phyloP scores from a whole-genome alignment of 352 stramenopile species.

The Phytopythium helicoides region DNA sequence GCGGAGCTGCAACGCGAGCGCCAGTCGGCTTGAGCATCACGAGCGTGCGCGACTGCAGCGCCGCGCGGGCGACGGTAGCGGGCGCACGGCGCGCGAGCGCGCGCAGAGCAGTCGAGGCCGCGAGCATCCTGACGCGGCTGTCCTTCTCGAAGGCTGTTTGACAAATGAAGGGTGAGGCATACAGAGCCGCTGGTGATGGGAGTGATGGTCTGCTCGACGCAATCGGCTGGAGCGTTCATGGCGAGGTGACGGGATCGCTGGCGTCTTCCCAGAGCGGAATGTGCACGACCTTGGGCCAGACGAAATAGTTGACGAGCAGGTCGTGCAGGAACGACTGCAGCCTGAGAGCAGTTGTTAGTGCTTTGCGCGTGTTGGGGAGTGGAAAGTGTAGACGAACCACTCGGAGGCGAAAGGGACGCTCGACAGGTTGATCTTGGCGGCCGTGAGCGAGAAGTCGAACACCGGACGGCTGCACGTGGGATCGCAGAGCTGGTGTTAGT shows the following conservation, averaged over 20 bases:
- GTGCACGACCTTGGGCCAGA: slow-evolving; percentile 70
- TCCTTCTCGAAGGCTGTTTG: slow-evolving; percentile 3
- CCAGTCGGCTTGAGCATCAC: background rate
- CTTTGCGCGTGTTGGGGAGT: too few relatives aligned
- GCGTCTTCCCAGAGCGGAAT: slow-evolving; percentile 63
- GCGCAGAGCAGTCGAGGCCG: slow-evolving; percentile 11
- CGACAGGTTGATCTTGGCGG: slow-evolving; percentile 82
- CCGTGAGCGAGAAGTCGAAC: slow-evolving; percentile 77
- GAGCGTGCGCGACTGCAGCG: slow-evolving; percentile 14
- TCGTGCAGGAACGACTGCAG: slow-evolving; percentile 78
- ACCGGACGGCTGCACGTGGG: slow-evolving; percentile 42
- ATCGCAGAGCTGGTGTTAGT: background rate
- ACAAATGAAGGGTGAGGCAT: background rate
- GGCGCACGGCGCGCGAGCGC: slow-evolving; percentile 19
- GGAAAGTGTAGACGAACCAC: slow-evolving; percentile 56
- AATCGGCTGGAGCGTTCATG: too few relatives aligned
- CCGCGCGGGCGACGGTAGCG: slow-evolving; percentile 5
- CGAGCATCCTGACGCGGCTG: background rate
- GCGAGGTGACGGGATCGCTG: background rate
- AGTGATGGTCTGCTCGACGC: slow-evolving; percentile 2
- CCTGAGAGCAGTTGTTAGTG: slow-evolving; percentile 19
- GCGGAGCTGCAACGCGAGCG: background rate
- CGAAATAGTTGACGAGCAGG: slow-evolving; percentile 70
- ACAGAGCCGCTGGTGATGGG: too few relatives aligned
- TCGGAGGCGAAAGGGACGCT: slow-evolving; percentile 81